A percentile compares a stretch with the other conserved stretches of the same genome.
Conservation (phyloP, 1,139 yeast genomes). For the Chernovozyma sophiae-reginae region DNA sequence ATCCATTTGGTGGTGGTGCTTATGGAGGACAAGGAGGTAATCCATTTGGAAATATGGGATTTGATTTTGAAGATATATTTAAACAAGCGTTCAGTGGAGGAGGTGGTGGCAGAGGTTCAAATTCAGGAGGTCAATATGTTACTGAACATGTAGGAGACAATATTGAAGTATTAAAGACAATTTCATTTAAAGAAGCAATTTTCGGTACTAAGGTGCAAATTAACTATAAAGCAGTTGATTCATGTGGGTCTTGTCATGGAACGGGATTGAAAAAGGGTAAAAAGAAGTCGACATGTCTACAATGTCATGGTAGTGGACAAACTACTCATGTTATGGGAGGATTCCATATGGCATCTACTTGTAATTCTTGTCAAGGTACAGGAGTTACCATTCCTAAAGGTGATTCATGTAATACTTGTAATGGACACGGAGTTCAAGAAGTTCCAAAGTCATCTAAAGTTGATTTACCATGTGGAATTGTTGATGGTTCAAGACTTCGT, state of each 20-base stretch:
- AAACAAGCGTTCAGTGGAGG: constrained; percentile 67
- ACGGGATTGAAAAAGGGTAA: constrained; percentile 79
- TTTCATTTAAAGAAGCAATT: constrained; percentile 82
- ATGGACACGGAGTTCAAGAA: constrained; percentile 83
- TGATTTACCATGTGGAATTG: constrained; percentile 84
- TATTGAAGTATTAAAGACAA: constrained; percentile 70
- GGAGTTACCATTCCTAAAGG: constrained; percentile 72
- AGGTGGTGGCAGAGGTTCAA: constrained; percentile 33
- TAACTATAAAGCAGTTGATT: constrained; percentile 69
- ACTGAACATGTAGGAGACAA: constrained; percentile 88
- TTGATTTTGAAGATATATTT: constrained; percentile 84
- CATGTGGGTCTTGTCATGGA: constrained; percentile 79
- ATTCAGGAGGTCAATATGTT: constrained; percentile 42
- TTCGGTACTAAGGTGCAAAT: constrained; percentile 70
- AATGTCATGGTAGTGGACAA: constrained; percentile 94
- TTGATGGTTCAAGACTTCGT: constrained; percentile 81
- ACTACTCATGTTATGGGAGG: constrained; percentile 87
- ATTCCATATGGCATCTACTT: constrained; percentile 94
- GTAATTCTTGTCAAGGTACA: constrained; percentile 81
- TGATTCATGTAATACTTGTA: constrained; percentile 77
- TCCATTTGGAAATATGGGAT: constrained; percentile 48
- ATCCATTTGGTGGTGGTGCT: constrained; percentile 38
- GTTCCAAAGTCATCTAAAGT: constrained; percentile 65
- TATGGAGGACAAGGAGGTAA: constrained; percentile 30
- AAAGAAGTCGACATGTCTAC: constrained; percentile 71